Percentiles rank a stretch among this genome's conserved stretches.
Evolutionary conservation across 225 moss, liverwort and hornwort species (phyloP).

Genomic region (Ulota crispa): DNA sequence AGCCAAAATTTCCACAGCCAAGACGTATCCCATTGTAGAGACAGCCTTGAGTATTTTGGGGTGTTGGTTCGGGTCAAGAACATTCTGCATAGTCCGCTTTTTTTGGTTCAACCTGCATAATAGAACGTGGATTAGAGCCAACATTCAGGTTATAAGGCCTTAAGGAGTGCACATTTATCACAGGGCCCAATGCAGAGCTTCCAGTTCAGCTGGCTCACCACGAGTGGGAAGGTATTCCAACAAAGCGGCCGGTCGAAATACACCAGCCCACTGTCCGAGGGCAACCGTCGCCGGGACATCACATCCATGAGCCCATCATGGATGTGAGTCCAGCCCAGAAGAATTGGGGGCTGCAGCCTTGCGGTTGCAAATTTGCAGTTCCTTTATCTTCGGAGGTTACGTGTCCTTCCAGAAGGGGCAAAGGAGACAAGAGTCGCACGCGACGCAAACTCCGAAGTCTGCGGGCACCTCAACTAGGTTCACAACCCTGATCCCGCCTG

Average conservation of each 20-base stretch:
- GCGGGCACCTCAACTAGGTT: slow-evolving; percentile 20
- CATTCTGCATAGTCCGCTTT: slow-evolving; percentile 10
- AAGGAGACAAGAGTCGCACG: slow-evolving; percentile 44
- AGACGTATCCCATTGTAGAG: neutral
- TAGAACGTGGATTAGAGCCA: slow-evolving; percentile 2
- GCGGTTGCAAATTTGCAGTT: slow-evolving; percentile 45
- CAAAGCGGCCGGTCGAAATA: slow-evolving; percentile 33
- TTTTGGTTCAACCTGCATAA: slow-evolving; percentile 4
- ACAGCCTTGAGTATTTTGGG: neutral
- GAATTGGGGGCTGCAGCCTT: slow-evolving; percentile 24
- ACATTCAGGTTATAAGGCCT: slow-evolving; percentile 13
- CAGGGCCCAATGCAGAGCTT: slow-evolving; percentile 32
- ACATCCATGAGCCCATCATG: slow-evolving; percentile 24
- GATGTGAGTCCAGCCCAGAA: slow-evolving; percentile 24
- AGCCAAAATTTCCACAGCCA: neutral
- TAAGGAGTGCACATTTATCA: slow-evolving; percentile 7
- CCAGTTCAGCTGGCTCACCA: slow-evolving; percentile 44
- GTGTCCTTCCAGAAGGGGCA: slow-evolving; percentile 36
- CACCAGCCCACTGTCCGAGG: slow-evolving; percentile 25
- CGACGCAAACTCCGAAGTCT: slow-evolving; percentile 27
- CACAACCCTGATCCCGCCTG: slow-evolving; percentile 12
- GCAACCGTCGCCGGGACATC: slow-evolving; percentile 36
- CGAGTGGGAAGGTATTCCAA: slow-evolving; percentile 23
- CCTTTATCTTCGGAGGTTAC: slow-evolving; percentile 44
- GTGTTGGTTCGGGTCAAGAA: slow-evolving; percentile 25